Conservation (phyloP, 192 early-diverging fungal species). For the Coemansia furcata region DNA sequence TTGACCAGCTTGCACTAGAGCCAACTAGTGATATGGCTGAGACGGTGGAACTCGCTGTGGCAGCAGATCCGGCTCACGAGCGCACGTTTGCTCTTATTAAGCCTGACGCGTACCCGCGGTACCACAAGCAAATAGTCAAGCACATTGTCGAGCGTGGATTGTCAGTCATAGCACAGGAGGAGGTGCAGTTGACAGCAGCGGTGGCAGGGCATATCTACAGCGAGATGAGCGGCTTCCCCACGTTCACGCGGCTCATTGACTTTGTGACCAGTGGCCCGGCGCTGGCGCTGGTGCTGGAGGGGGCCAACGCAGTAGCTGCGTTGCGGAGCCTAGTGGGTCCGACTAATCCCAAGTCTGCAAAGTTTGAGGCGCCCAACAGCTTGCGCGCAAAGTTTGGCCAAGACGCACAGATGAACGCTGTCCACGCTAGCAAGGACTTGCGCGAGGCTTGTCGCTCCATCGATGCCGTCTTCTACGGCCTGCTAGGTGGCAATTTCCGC, state of each 20-base stretch:
- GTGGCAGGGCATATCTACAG: constrained; percentile 29
- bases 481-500: constrained; percentile 28
- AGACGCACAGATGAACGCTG: constrained; percentile 55
- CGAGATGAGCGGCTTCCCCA: constrained; percentile 31
- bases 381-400: constrained; percentile 56
- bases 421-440: constrained; percentile 55
- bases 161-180: constrained; percentile 36
- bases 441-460: constrained; percentile 21
- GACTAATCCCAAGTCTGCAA: constrained; percentile 49
- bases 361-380: constrained; percentile 46
- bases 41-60: constrained; percentile 18
- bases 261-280: constrained; percentile 56
- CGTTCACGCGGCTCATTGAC: constrained; percentile 39
- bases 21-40: not conserved
- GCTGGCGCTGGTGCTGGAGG: constrained; percentile 50
- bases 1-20: not conserved
- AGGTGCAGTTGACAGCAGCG: constrained; percentile 30
- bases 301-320: constrained; percentile 39
- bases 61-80: constrained; percentile 29
- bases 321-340: constrained; percentile 55
- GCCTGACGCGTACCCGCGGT: constrained; percentile 44
- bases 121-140: constrained; percentile 29
- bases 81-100: constrained; percentile 50
- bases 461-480: constrained; percentile 36
- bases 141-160: constrained; percentile 30